These are phyloP conservation scores for Phytophthora cajani DNA, from an alignment of 352 stramenopile species.

Conservation along the genomic window DNA sequence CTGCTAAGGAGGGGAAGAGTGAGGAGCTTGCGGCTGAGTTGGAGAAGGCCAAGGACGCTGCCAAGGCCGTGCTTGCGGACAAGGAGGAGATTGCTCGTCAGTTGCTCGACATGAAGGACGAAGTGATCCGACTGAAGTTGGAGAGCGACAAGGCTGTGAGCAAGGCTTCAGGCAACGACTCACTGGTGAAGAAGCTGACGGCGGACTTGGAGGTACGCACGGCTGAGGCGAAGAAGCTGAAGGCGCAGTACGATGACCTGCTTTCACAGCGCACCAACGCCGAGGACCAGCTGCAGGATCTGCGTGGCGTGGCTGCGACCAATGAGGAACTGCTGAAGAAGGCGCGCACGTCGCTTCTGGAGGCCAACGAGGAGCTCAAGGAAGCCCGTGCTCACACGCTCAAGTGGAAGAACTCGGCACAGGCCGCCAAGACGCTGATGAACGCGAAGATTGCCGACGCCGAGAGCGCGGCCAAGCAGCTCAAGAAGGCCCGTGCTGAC, in stretches of 20 bases:
- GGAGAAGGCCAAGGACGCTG: conserved; percentile 36
- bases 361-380: conserved; percentile 82
- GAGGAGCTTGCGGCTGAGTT: conserved; percentile 37
- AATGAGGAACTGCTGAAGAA: conserved; percentile 82
- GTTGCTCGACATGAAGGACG: conserved; percentile 58
- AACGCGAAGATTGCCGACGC: conserved; percentile 74
- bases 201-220: conserved; percentile 44
- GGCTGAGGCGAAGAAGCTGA: conserved; percentile 39
- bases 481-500: conserved; percentile 58
- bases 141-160: conserved; percentile 45
- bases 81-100: conserved; percentile 47
- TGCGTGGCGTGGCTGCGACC: conserved; percentile 44
- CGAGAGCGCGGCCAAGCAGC: conserved; percentile 72
- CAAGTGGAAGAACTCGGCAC: conserved; percentile 80
- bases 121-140: conserved; percentile 54
- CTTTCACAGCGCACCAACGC: conserved; percentile 33
- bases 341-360: conserved; percentile 66
- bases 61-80: conserved; percentile 35
- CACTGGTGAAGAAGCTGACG: conserved; percentile 46
- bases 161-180: conserved; percentile 33
- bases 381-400: conserved; percentile 61
- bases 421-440: conserved; percentile 64
- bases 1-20: conserved; percentile 29
- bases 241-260: conserved; percentile 45
- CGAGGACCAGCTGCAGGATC: conserved; percentile 48